Base-by-base conservation (phyloP, 2,329 filamentous ascomycete species). In the Monilinia aucupariae region DNA sequence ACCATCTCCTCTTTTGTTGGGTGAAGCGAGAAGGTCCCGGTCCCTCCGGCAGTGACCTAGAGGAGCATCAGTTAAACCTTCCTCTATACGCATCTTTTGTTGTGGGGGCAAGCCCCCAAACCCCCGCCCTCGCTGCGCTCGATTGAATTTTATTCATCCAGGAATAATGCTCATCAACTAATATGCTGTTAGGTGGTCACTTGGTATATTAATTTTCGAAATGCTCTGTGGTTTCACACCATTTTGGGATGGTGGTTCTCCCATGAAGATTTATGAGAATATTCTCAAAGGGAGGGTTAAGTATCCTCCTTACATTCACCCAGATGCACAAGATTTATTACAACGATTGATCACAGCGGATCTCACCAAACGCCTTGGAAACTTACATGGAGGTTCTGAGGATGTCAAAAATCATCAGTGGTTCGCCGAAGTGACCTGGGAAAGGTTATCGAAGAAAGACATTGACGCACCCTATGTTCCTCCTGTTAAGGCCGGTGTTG, bases 211-310 rank as follows among this genome's bases (percentile, higher is more conserved):
- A 70, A 97, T 99, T 76, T 99, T 97, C 76, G 94, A 99, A 81
- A 99, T 99, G 94, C 85, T 99, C 45, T 97, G 94, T 75, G 94
- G 94, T 34, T 99, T 97, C 78, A 99, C 94, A 6, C 94, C 94
- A 6, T 99, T 99, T 80, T 99, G 94, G 93, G 94, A 99, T 76
- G 91, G 90, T 71, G 94, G 93, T 62, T 96, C 91, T 51, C 93
- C 94, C 3, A 96, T 99, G 85, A 97, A 96, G 78, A 99, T 99
- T 73, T 99, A 99, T 79, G 94, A 99, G 80, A 99, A 99, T 76
- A 99, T 99, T 72, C 84, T 99, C 68, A 92, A 92, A 73, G 94
- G 93, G 65, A 88, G 90, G 71, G 90, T 99, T 76, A 97, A 97
- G 78, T 99, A 97, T 75, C 94, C 94, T 61, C 88, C 90, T 7